Percentiles rank a stretch among this genome's conserved stretches.
phyloP scores from a whole-genome alignment of 768 basidiomycete species.

The Rubroboletus pulcherrimus region DNA sequence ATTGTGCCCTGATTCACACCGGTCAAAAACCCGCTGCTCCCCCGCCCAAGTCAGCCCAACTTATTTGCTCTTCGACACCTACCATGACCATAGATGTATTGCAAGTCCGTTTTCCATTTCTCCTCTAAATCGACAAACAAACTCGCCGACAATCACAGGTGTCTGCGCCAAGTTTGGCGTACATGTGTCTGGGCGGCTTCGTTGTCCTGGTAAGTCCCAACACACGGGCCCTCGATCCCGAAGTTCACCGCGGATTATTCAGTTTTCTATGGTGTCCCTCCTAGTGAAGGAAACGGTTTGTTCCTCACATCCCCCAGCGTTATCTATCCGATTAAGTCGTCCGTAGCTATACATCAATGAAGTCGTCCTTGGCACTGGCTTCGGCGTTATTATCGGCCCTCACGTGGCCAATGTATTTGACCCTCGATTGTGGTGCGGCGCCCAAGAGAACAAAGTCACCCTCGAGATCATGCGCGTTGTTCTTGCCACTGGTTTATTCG shows the following conservation, averaged over 20 bases:
- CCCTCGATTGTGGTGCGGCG: slow-evolving; percentile 74
- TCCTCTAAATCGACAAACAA: slow-evolving; percentile 4
- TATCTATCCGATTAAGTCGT: background rate
- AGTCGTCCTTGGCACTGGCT: slow-evolving; percentile 83
- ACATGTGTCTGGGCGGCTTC: slow-evolving; percentile 60
- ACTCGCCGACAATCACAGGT: slow-evolving; percentile 40
- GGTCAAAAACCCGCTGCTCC: too few relatives aligned
- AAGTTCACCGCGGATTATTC: background rate
- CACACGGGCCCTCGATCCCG: too few relatives aligned
- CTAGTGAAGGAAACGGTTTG: slow-evolving; percentile 76
- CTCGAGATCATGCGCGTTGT: slow-evolving; percentile 85
- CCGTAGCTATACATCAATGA: slow-evolving; percentile 82
- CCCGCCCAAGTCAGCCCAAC: too few relatives aligned
- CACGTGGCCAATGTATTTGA: slow-evolving; percentile 68
- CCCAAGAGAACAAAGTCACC: slow-evolving; percentile 56
- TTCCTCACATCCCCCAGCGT: background rate
- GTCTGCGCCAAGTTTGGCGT: slow-evolving; percentile 50
- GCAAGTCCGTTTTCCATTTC: slow-evolving; percentile 21
- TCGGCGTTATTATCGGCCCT: slow-evolving; percentile 62
- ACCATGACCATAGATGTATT: slow-evolving; percentile 22
- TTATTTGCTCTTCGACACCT: too few relatives aligned
- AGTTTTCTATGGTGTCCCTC: slow-evolving; percentile 85
- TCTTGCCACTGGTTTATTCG: slow-evolving; percentile 89
- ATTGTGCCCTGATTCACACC: too few relatives aligned
- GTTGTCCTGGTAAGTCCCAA: slow-evolving; percentile 39